phyloP scores from a whole-genome alignment of 352 stramenopile genomes.

The Phytophthora pseudosyringae region DNA sequence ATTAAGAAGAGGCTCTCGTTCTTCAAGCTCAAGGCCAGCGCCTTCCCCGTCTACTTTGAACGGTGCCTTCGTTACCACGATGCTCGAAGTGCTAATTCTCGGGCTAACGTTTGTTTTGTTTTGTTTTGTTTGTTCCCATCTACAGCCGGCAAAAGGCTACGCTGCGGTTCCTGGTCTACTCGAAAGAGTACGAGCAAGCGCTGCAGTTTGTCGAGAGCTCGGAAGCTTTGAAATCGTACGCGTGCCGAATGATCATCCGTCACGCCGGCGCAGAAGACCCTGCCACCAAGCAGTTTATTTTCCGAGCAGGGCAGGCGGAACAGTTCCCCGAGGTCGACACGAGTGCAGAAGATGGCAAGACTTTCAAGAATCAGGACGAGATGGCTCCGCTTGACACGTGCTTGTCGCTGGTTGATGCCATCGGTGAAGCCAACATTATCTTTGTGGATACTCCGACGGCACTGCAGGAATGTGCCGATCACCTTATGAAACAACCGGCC shows the following conservation, averaged over 20 bases:
- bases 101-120: not conserved
- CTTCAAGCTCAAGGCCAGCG: constrained; percentile 59
- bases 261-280: constrained; percentile 45
- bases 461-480: constrained; percentile 42
- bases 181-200: constrained; percentile 63
- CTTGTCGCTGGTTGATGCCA: constrained; percentile 52
- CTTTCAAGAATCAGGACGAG: constrained; percentile 51
- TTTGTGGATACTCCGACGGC: constrained; percentile 62
- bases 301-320: constrained; percentile 38
- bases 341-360: constrained; percentile 25
- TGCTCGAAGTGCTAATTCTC: not conserved
- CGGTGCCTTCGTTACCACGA: constrained; percentile 33
- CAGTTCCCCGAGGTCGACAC: constrained; percentile 62
- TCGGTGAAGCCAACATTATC: constrained; percentile 51
- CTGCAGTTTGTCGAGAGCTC: constrained; percentile 44
- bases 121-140: not conserved
- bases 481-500: constrained; percentile 49
- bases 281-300: constrained; percentile 66
- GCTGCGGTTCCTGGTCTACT: constrained; percentile 70
- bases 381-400: constrained; percentile 45
- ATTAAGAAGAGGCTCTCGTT: constrained; percentile 72
- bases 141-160: constrained; percentile 50
- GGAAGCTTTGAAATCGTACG: constrained; percentile 48
- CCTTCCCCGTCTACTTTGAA: constrained; percentile 66
- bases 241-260: constrained; percentile 62